phyloP scores from a whole-genome alignment of 192 early-diverging fungal species.

The Podochytrium sp. region DNA sequence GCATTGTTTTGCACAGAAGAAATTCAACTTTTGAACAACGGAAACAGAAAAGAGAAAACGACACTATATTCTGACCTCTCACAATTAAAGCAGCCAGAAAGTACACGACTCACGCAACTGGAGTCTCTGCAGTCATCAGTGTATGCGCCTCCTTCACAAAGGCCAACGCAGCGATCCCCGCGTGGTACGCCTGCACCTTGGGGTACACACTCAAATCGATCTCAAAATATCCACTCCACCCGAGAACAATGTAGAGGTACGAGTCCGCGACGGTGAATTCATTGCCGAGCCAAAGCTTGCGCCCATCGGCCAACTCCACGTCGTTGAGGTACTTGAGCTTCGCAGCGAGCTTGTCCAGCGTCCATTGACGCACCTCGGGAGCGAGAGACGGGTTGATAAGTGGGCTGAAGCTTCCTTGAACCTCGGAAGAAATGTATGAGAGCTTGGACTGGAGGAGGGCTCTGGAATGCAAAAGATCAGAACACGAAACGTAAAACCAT shows the following conservation, averaged over 20 bases:
- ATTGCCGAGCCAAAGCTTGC: slow-evolving; percentile 41
- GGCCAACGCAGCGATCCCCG: slow-evolving; percentile 33
- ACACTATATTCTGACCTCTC: no score
- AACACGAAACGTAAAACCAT: no score
- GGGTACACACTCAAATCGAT: slow-evolving; percentile 32
- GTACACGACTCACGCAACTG: no score
- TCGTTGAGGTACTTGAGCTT: slow-evolving; percentile 36
- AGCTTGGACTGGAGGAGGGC: slow-evolving; percentile 45
- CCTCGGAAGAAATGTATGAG: slow-evolving; percentile 29
- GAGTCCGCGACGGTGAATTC: slow-evolving; percentile 38
- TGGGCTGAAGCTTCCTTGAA: slow-evolving; percentile 17
- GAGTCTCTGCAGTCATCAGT: slow-evolving; percentile 33
- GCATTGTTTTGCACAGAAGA: no score
- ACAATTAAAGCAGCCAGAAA: no score
- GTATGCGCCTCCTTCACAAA: slow-evolving; percentile 39
- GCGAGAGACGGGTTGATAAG: slow-evolving; percentile 28
- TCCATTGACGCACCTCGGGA: slow-evolving; percentile 14
- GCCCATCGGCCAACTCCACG: slow-evolving; percentile 35
- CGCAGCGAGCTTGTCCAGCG: not conserved
- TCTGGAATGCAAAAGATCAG: no score
- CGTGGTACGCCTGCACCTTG: slow-evolving; percentile 26
- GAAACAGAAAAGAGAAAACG: no score
- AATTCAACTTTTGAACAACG: no score
- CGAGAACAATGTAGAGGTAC: slow-evolving; percentile 37
- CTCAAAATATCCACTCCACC: slow-evolving; percentile 16